Conservation (phyloP, 768 basidiomycete species). For the Leccinum disarticulatum region DNA sequence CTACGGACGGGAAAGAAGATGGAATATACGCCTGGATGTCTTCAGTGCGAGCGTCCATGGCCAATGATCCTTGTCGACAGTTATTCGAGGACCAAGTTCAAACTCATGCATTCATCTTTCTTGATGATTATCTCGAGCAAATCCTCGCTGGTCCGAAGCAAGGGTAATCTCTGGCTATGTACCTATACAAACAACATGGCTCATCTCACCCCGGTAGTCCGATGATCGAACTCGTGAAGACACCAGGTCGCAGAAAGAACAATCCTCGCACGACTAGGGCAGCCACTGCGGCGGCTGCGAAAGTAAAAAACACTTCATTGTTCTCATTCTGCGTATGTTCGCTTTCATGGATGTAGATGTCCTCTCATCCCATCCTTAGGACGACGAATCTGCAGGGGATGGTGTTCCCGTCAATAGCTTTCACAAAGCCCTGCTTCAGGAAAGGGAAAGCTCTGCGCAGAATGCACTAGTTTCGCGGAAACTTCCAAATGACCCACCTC, state of each 20-base stretch:
- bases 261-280: conserved; percentile 50
- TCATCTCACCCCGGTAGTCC: conserved; percentile 41
- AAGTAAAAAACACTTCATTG: conserved; percentile 41
- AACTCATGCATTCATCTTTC: conserved; percentile 72
- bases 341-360: background rate
- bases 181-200: background rate
- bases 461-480: background rate
- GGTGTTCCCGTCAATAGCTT: conserved; percentile 46
- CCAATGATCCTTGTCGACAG: conserved; percentile 68
- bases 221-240: conserved; percentile 80
- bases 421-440: conserved; percentile 44
- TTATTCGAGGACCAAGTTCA: conserved; percentile 73
- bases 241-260: conserved; percentile 72
- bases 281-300: conserved; percentile 40
- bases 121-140: conserved; percentile 73
- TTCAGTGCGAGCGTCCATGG: conserved; percentile 65
- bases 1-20: conserved; percentile 14
- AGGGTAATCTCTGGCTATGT: conserved; percentile 46
- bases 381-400: conserved; percentile 38
- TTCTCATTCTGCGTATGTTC: conserved; percentile 48
- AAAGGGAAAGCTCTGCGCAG: conserved; percentile 24
- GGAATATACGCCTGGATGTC: conserved; percentile 73
- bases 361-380: conserved; percentile 31
- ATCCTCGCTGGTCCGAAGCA: conserved; percentile 66
- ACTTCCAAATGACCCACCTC: background rate